phyloP scores from a whole-genome alignment of 805 yeast genomes.

The Teunomyces panamensis region DNA sequence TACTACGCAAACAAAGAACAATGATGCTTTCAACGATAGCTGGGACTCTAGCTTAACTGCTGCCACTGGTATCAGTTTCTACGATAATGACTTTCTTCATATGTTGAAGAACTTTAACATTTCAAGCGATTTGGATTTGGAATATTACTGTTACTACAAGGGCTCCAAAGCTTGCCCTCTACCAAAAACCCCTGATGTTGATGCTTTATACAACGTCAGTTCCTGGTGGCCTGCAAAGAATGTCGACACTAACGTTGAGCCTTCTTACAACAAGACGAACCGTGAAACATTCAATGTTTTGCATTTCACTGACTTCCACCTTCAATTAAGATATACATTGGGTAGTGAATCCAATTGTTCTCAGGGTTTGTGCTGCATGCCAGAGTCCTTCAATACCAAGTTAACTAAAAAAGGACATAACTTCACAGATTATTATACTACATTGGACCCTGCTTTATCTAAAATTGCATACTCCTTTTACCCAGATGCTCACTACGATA shows the following conservation, averaged over 20 bases:
- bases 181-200: constrained; percentile 52
- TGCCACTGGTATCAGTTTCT: constrained; percentile 30
- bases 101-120: constrained; percentile 34
- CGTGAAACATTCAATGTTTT: constrained; percentile 53
- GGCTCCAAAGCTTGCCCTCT: constrained; percentile 42
- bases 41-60: constrained; percentile 22
- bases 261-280: constrained; percentile 21
- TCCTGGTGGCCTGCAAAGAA: constrained; percentile 38
- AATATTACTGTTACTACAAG: constrained; percentile 55
- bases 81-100: constrained; percentile 38
- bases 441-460: constrained; percentile 10
- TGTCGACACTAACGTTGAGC: constrained; percentile 22
- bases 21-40: constrained; percentile 6
- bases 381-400: constrained; percentile 40
- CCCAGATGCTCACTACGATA: constrained; percentile 29
- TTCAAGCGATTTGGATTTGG: constrained; percentile 35
- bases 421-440: constrained; percentile 27
- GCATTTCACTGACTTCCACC: constrained; percentile 66
- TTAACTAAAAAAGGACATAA: constrained; percentile 23
- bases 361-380: constrained; percentile 58
- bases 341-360: constrained; percentile 62
- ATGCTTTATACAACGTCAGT: constrained; percentile 30
- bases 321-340: constrained; percentile 51
- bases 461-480: constrained; percentile 23
- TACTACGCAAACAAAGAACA: constrained; percentile 23